Conservation (phyloP, 1,139 yeast species). For the Candida neerlandica region DNA sequence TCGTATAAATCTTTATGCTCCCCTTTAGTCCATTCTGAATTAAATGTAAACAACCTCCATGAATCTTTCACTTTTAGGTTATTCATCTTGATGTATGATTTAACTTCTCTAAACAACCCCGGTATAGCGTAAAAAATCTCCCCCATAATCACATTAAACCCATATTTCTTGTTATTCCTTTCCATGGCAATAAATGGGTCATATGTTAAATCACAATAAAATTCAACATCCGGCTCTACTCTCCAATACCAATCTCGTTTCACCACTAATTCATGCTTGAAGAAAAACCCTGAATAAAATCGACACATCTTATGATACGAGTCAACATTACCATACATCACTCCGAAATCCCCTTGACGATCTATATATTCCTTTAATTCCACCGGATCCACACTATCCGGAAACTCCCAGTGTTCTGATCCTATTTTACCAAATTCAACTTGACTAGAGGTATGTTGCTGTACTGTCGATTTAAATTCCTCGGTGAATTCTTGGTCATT, state of each 20-base stretch:
- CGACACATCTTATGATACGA: conserved; percentile 77
- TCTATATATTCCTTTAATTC: conserved; percentile 58
- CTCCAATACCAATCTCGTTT: conserved; percentile 91
- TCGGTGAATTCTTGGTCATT: conserved; percentile 75
- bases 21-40: conserved; percentile 30
- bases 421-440: conserved; percentile 74
- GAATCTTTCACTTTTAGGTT: conserved; percentile 53
- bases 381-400: conserved; percentile 25
- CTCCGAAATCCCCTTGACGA: conserved; percentile 75
- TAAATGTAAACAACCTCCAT: conserved; percentile 57
- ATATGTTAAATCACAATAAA: conserved; percentile 85
- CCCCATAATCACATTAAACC: conserved; percentile 74
- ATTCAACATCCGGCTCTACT: conserved; percentile 88
- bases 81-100: conserved; percentile 53
- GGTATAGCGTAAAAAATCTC: conserved; percentile 83
- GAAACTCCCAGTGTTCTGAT: conserved; percentile 64
- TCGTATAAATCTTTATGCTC: conserved; percentile 24
- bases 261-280: conserved; percentile 68
- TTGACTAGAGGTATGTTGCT: conserved; percentile 52
- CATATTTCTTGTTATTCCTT: conserved; percentile 68
- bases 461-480: conserved; percentile 57
- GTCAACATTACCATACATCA: conserved; percentile 78
- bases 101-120: conserved; percentile 71
- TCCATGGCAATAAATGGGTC: conserved; percentile 89
- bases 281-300: conserved; percentile 76